phyloP scores from a whole-genome alignment of 345 rosid species.

The Limnanthes douglasii region DNA sequence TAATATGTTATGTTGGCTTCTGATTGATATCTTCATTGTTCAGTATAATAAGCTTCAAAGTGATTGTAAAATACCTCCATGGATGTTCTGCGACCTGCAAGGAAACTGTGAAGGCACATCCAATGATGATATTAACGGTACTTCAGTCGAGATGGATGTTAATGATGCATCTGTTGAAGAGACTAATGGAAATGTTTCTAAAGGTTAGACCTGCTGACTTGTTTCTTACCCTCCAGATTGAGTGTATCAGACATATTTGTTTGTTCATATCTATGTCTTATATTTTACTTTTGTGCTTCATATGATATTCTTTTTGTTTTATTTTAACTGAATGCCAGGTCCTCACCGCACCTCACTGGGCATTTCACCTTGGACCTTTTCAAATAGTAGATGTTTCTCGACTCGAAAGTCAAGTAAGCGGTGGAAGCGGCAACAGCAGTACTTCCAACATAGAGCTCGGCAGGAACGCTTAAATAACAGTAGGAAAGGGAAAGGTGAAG shows the following conservation, averaged over 20 bases:
- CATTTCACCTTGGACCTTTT: slow-evolving; percentile 23
- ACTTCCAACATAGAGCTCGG: slow-evolving; percentile 78
- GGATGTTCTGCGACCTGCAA: slow-evolving; percentile 71
- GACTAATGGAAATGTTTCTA: slow-evolving; percentile 17
- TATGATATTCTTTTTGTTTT: slow-evolving; percentile 4
- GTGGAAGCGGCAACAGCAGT: slow-evolving; percentile 73
- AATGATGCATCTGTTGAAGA: slow-evolving; percentile 31
- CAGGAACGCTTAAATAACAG: slow-evolving; percentile 83
- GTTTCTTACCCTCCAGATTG: slow-evolving; percentile 2
- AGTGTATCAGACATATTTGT: background rate
- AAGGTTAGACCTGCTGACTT: slow-evolving; percentile 22
- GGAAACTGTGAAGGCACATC: slow-evolving; percentile 43
- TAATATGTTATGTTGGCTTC: too few relatives aligned
- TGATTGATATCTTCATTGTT: slow-evolving; percentile 11
- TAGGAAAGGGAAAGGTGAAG: slow-evolving; percentile 93
- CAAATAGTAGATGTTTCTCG: slow-evolving; percentile 43
- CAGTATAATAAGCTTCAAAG: slow-evolving; percentile 69
- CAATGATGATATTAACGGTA: slow-evolving; percentile 33
- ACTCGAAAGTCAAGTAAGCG: slow-evolving; percentile 58
- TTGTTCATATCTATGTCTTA: background rate
- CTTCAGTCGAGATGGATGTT: slow-evolving; percentile 84
- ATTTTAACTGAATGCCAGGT: slow-evolving; percentile 22
- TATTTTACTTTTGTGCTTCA: background rate
- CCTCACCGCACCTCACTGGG: slow-evolving; percentile 31
- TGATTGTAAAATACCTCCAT: slow-evolving; percentile 60